Conservation (phyloP, 1,139 yeast species). For the Suhomyces chickasaworum region DNA sequence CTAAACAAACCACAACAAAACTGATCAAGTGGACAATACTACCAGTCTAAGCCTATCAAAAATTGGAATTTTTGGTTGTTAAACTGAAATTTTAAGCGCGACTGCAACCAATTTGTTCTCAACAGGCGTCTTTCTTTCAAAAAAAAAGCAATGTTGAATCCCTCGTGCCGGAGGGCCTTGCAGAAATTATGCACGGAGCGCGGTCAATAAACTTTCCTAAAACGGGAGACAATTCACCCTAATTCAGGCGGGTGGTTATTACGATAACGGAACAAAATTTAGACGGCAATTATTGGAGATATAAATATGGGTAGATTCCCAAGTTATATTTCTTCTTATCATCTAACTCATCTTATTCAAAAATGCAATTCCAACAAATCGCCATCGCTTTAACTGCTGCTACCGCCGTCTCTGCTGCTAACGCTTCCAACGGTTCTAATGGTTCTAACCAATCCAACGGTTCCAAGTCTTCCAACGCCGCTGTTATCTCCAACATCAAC, state of each 20-base stretch:
- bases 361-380: slow-evolving; percentile 49
- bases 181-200: slow-evolving; percentile 11
- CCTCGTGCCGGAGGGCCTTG: slow-evolving; percentile 6
- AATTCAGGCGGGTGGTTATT: slow-evolving; percentile 13
- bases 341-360: slow-evolving; percentile 14
- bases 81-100: not conserved
- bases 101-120: not conserved
- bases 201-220: slow-evolving; percentile 15
- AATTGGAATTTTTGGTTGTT: not conserved
- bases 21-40: not conserved
- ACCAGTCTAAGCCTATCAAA: not conserved
- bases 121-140: not conserved
- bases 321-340: not conserved
- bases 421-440: slow-evolving; percentile 36
- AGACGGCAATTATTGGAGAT: slow-evolving; percentile 12
- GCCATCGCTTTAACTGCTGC: slow-evolving; percentile 46
- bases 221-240: slow-evolving; percentile 13
- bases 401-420: slow-evolving; percentile 46
- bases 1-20: not conserved
- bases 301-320: slow-evolving; percentile 15
- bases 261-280: slow-evolving; percentile 9
- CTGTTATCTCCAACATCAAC: slow-evolving; percentile 20
- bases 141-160: slow-evolving; percentile 9
- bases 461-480: slow-evolving; percentile 23
- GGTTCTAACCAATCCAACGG: slow-evolving; percentile 26